A percentile compares a stretch with the other conserved stretches of the same genome.
These are phyloP conservation scores for Plenodomus biglobosus DNA, from an alignment of 2,329 filamentous ascomycete species.

Conservation along the genomic window DNA sequence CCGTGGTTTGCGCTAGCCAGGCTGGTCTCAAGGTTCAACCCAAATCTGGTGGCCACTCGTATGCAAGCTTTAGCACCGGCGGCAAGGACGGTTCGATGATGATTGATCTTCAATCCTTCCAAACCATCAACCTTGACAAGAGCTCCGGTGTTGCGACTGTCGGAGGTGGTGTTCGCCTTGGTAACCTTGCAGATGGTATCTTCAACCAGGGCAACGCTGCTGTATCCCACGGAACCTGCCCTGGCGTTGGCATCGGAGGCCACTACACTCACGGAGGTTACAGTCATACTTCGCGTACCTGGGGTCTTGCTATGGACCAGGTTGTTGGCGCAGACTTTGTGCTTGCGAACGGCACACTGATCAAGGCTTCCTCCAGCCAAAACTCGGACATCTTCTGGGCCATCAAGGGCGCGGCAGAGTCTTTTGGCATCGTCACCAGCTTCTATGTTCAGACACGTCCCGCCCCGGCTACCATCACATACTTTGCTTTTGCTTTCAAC, in stretches of 20 bases:
- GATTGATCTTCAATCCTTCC: constrained; percentile 52
- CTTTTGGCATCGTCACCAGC: constrained; percentile 45
- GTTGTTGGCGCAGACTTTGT: constrained; percentile 43
- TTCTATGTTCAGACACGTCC: constrained; percentile 41
- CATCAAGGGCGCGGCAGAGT: constrained; percentile 46
- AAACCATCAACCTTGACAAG: constrained; percentile 48
- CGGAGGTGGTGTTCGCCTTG: constrained; percentile 54
- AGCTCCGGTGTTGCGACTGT: constrained; percentile 48
- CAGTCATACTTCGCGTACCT: constrained; percentile 39
- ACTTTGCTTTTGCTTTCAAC: constrained; percentile 30
- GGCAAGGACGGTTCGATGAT: constrained; percentile 54
- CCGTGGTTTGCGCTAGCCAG: constrained; percentile 59
- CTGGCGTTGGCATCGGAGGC: constrained; percentile 46
- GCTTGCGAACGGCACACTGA: constrained; percentile 43
- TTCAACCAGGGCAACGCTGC: constrained; percentile 43
- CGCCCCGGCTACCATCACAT: constrained; percentile 31
- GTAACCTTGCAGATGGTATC: constrained; percentile 43
- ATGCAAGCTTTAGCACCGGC: constrained; percentile 55
- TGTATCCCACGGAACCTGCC: constrained; percentile 57
- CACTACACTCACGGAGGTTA: constrained; percentile 44
- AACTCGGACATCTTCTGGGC: constrained; percentile 48
- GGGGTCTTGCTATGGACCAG: constrained; percentile 42
- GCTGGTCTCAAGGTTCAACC: constrained; percentile 60
- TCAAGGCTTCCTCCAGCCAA: constrained; percentile 39
- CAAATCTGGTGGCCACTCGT: constrained; percentile 66